Evolutionary conservation across 192 early-diverging fungal genomes (phyloP).

Genomic region (Gaertneriomyces sp.): DNA sequence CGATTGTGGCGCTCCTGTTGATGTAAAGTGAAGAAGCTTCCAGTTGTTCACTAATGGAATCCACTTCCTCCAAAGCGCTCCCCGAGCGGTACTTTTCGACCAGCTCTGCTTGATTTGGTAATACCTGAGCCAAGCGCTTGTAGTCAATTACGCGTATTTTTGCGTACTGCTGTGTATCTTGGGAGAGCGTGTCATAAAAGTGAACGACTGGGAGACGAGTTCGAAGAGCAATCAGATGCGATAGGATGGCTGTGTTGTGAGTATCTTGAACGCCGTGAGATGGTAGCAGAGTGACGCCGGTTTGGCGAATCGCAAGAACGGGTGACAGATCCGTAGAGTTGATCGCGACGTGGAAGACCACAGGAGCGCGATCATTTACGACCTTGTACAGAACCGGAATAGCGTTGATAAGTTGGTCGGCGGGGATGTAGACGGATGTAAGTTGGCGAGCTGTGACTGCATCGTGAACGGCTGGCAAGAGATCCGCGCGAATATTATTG

Average conservation of each 20-base stretch:
- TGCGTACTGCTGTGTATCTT: slow-evolving; percentile 33
- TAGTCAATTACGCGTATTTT: slow-evolving; percentile 65
- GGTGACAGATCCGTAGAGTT: slow-evolving; percentile 36
- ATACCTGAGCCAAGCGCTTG: slow-evolving; percentile 34
- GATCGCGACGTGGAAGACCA: slow-evolving; percentile 53
- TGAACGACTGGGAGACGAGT: slow-evolving; percentile 68
- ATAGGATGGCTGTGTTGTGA: slow-evolving; percentile 72
- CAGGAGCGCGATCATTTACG: slow-evolving; percentile 41
- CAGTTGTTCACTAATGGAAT: neutral
- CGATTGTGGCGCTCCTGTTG: slow-evolving; percentile 31
- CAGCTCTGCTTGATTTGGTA: neutral
- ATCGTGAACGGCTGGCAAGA: slow-evolving; percentile 6
- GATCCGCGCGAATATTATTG: slow-evolving; percentile 21
- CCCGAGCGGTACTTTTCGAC: slow-evolving; percentile 5
- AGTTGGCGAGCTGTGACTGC: neutral
- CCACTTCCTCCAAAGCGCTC: neutral
- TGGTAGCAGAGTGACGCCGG: slow-evolving; percentile 67
- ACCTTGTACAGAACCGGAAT: slow-evolving; percentile 35
- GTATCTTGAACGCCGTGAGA: slow-evolving; percentile 77
- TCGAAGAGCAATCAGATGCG: slow-evolving; percentile 61
- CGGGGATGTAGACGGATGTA: slow-evolving; percentile 14
- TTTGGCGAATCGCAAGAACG: slow-evolving; percentile 71
- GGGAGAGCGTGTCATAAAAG: slow-evolving; percentile 59
- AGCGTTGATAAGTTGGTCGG: slow-evolving; percentile 29
- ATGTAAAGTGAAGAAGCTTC: slow-evolving; percentile 4